A percentile compares a stretch with the other conserved stretches of the same genome.
Evolutionary conservation across 2,329 filamentous ascomycete species (phyloP).

Genomic region (Neodidymelliopsis sp.): DNA sequence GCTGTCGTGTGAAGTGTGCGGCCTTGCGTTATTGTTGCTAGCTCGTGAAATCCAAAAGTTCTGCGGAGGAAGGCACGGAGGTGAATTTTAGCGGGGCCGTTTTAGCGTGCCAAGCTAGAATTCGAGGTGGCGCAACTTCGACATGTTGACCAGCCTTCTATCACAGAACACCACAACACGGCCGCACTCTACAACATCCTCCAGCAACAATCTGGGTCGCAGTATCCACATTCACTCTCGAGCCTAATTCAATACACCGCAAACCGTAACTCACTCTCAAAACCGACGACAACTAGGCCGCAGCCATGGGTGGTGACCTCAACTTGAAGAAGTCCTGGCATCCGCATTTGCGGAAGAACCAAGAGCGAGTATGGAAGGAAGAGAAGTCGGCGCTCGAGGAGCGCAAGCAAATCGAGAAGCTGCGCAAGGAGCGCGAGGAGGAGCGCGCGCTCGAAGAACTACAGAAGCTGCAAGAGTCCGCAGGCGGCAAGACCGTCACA

Average conservation of each 20-base stretch:
- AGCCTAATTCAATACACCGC: not conserved
- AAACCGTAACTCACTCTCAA: too few species aligned
- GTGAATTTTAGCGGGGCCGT: conserved; percentile 35
- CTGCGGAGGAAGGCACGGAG: conserved; percentile 36
- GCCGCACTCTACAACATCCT: not conserved
- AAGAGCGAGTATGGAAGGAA: conserved; percentile 87
- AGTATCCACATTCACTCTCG: not conserved
- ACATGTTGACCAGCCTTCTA: conserved; percentile 13
- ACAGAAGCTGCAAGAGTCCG: conserved; percentile 85
- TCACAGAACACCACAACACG: not conserved
- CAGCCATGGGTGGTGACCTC: conserved; percentile 89
- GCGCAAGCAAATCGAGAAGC: conserved; percentile 90
- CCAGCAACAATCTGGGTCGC: not conserved
- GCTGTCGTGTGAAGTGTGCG: not conserved
- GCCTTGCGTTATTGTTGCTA: not conserved
- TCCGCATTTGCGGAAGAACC: conserved; percentile 88
- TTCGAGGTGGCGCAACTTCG: conserved; percentile 16
- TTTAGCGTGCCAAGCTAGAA: conserved; percentile 10
- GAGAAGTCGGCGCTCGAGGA: conserved; percentile 93
- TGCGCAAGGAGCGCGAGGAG: conserved; percentile 91
- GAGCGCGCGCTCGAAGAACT: conserved; percentile 93
- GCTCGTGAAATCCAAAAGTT: conserved; percentile 28
- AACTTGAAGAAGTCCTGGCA: conserved; percentile 93
- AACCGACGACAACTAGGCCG: conserved; percentile 22
- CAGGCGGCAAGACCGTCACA: conserved; percentile 79